Evolutionary conservation across 805 yeast genomes (phyloP).

Genomic region (Myxozyma geophila): DNA sequence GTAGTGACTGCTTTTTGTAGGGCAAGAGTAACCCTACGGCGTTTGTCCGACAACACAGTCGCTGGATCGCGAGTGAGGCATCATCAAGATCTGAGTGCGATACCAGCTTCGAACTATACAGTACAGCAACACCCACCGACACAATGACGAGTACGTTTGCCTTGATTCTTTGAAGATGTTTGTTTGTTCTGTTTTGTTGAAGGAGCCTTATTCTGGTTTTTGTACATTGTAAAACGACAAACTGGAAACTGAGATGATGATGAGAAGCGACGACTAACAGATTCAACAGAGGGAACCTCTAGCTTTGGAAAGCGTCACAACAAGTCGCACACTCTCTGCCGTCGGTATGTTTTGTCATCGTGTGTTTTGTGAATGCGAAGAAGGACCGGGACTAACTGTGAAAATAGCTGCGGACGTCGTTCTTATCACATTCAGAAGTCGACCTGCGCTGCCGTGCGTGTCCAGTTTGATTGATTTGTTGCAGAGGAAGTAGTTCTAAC

Average conservation of each 20-base stretch:
- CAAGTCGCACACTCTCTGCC: constrained; percentile 99
- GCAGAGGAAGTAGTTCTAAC: background rate
- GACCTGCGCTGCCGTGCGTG: constrained; percentile 77
- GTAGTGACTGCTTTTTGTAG: constrained; percentile 19
- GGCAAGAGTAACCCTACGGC: constrained; percentile 5
- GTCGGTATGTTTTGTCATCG: constrained; percentile 44
- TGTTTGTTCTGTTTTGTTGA: background rate
- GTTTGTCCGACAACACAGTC: background rate
- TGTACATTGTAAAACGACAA: no score
- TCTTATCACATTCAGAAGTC: constrained; percentile 99
- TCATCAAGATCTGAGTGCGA: no score
- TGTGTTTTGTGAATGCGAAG: background rate
- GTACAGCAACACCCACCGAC: constrained; percentile 10
- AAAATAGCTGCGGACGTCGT: constrained; percentile 92
- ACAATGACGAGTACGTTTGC: constrained; percentile 27
- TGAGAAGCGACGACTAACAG: constrained; percentile 5
- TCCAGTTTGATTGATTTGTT: background rate
- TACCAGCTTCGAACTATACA: background rate
- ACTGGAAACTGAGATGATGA: background rate
- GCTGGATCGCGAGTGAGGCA: background rate
- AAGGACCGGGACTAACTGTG: background rate
- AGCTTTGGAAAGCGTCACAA: constrained; percentile 99
- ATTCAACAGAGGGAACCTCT: constrained; percentile 91
- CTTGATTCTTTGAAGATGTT: background rate
- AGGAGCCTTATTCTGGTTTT: background rate